These are phyloP conservation scores for Raphanus raphanistrum DNA, from an alignment of 345 rosid genomes.

Conservation along the genomic window DNA sequence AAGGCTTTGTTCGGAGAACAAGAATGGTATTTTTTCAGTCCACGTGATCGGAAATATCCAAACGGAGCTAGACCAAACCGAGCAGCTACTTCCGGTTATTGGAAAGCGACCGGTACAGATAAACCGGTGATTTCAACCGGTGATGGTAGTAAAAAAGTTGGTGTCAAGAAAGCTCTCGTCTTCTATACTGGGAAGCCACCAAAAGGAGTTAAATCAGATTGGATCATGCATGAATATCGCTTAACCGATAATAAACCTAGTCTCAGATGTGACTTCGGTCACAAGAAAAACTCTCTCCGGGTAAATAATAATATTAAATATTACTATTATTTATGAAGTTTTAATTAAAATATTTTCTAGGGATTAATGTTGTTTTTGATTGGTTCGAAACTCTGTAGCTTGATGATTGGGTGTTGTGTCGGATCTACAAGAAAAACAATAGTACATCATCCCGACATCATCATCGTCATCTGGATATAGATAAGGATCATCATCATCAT, in stretches of 20 bases:
- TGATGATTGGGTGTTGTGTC: slow-evolving; percentile 96
- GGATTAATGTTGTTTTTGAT: slow-evolving; percentile 1
- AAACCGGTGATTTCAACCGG: slow-evolving; percentile 70
- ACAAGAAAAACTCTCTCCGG: slow-evolving; percentile 85
- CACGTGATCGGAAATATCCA: slow-evolving; percentile 92
- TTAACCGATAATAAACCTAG: slow-evolving; percentile 65
- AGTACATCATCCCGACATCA: slow-evolving; percentile 58
- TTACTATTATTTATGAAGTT: background rate
- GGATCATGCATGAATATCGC: slow-evolving; percentile 99
- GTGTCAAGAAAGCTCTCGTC: slow-evolving; percentile 90
- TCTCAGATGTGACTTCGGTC: slow-evolving; percentile 60
- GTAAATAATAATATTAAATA: slow-evolving; percentile 35
- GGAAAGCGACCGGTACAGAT: slow-evolving; percentile 99
- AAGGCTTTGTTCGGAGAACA: slow-evolving; percentile 95
- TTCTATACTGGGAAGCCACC: slow-evolving; percentile 98
- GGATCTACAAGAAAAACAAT: slow-evolving; percentile 77
- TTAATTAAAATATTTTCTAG: background rate
- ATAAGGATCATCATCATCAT: slow-evolving; percentile 47
- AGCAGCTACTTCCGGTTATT: slow-evolving; percentile 95
- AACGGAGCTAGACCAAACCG: slow-evolving; percentile 96
- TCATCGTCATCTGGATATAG: slow-evolving; percentile 45
- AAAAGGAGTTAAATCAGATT: slow-evolving; percentile 89
- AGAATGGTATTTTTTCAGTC: slow-evolving; percentile 98
- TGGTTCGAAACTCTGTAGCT: slow-evolving; percentile 45
- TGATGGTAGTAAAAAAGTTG: slow-evolving; percentile 65